phyloP scores from a whole-genome alignment of 768 basidiomycete species.

The Panaeolus cyanescens region DNA sequence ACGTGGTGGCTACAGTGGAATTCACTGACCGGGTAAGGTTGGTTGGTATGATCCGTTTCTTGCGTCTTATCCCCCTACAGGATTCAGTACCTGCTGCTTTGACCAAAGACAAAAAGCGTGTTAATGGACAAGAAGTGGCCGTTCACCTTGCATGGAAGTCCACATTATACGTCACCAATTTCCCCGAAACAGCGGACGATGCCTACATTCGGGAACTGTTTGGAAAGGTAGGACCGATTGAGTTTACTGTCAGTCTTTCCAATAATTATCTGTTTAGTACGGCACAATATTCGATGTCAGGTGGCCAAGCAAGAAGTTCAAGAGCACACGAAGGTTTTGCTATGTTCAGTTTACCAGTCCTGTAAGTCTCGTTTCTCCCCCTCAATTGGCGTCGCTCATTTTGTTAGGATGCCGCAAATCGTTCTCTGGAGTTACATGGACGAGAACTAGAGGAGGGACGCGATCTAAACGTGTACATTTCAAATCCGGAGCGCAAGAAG shows the following conservation, averaged over 20 bases:
- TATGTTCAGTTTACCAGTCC: slow-evolving; percentile 91
- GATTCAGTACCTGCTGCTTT: slow-evolving; percentile 84
- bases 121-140: slow-evolving; percentile 73
- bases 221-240: slow-evolving; percentile 59
- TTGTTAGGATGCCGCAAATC: slow-evolving; percentile 62
- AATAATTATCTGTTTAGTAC: slow-evolving; percentile 52
- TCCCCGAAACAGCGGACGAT: slow-evolving; percentile 86
- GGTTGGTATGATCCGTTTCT: background rate
- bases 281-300: slow-evolving; percentile 92
- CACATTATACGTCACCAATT: slow-evolving; percentile 95
- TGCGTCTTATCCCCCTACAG: slow-evolving; percentile 32
- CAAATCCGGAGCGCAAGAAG: slow-evolving; percentile 88
- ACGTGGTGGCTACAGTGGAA: slow-evolving; percentile 84
- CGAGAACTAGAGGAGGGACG: slow-evolving; percentile 72
- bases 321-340: slow-evolving; percentile 86
- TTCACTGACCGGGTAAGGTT: slow-evolving; percentile 65
- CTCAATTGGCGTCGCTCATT: background rate
- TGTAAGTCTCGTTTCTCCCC: slow-evolving; percentile 45
- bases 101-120: slow-evolving; percentile 92
- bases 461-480: slow-evolving; percentile 76
- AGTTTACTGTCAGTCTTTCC: background rate
- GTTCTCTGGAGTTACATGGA: slow-evolving; percentile 79
- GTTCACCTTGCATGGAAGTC: slow-evolving; percentile 94
- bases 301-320: slow-evolving; percentile 98
- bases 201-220: slow-evolving; percentile 74